Evolutionary conservation across 2,329 filamentous ascomycete genomes (phyloP).

Genomic region (Phoma herbarum): DNA sequence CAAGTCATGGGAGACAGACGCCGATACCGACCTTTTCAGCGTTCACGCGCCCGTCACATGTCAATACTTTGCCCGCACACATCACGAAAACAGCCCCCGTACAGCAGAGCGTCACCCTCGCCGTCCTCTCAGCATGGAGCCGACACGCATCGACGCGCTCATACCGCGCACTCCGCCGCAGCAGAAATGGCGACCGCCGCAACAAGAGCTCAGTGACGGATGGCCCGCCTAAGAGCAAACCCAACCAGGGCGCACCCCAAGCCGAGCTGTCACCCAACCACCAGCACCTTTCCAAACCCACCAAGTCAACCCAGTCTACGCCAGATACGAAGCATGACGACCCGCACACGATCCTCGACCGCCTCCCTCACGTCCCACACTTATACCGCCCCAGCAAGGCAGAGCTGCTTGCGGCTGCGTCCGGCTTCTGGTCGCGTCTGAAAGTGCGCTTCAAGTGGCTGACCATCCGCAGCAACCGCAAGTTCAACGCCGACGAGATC

Average conservation of each 20-base stretch:
- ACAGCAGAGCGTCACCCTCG: slow-evolving; percentile 27
- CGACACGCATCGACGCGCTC: slow-evolving; percentile 41
- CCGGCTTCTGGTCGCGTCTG: slow-evolving; percentile 88
- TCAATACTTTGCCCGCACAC: slow-evolving; percentile 20
- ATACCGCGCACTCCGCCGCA: slow-evolving; percentile 25
- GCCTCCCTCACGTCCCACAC: slow-evolving; percentile 68
- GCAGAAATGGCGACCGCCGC: slow-evolving; percentile 33
- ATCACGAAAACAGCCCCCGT: slow-evolving; percentile 26
- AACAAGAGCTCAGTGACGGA: slow-evolving; percentile 51
- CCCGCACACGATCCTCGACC: slow-evolving; percentile 60
- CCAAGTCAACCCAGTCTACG: slow-evolving; percentile 24
- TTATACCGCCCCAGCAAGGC: slow-evolving; percentile 88
- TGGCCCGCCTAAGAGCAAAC: slow-evolving; percentile 29
- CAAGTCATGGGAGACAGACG: slow-evolving; percentile 5
- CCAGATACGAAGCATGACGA: slow-evolving; percentile 30
- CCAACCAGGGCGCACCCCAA: neutral
- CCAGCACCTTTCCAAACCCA: slow-evolving; percentile 33
- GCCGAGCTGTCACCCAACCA: slow-evolving; percentile 35
- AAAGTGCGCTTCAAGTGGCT: slow-evolving; percentile 97
- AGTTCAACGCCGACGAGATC: slow-evolving; percentile 97
- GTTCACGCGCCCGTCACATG: slow-evolving; percentile 24
- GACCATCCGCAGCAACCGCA: slow-evolving; percentile 89
- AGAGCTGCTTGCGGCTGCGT: slow-evolving; percentile 89
- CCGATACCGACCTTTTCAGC: slow-evolving; percentile 4
- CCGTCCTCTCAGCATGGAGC: slow-evolving; percentile 43